phyloP scores from a whole-genome alignment of 1,139 yeast species.

The Magnusiomyces tetraspermus region DNA sequence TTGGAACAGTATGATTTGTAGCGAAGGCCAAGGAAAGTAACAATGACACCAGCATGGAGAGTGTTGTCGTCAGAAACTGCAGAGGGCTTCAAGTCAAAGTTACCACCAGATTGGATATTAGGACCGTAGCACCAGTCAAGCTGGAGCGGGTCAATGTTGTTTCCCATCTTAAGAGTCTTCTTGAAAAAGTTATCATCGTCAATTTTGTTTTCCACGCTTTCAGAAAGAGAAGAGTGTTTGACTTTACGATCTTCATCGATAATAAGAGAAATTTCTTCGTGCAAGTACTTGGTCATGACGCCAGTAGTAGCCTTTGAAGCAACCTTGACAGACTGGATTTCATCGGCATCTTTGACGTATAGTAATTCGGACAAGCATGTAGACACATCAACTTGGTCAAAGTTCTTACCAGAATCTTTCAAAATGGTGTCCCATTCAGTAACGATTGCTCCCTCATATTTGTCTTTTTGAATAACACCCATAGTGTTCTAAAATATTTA shows the following conservation, averaged over 20 bases:
- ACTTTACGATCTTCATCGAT: constrained; percentile 81
- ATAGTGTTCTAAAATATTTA: constrained; percentile 32
- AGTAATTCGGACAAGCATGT: constrained; percentile 48
- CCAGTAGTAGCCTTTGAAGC: constrained; percentile 76
- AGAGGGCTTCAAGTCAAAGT: constrained; percentile 75
- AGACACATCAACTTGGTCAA: constrained; percentile 44
- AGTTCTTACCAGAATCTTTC: constrained; percentile 29
- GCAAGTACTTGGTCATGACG: constrained; percentile 65
- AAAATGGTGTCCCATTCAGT: constrained; percentile 49
- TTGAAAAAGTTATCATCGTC: constrained; percentile 65
- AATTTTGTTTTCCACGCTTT: constrained; percentile 68
- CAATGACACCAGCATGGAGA: constrained; percentile 68
- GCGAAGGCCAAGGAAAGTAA: constrained; percentile 77
- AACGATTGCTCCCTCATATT: constrained; percentile 71
- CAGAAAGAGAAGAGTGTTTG: constrained; percentile 64
- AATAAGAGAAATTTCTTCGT: constrained; percentile 78
- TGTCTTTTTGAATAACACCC: constrained; percentile 64
- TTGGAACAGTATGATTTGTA: constrained; percentile 87
- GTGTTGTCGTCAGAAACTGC: constrained; percentile 64
- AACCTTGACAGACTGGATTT: constrained; percentile 51
- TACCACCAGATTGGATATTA: constrained; percentile 80
- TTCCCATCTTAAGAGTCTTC: constrained; percentile 45
- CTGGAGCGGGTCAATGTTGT: constrained; percentile 65
- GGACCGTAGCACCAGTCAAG: constrained; percentile 96
- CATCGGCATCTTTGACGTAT: constrained; percentile 76